Evolutionary conservation across 805 yeast genomes (phyloP), one percentile per base, ranked within the genome.

Genomic region (Starmerella geochares): DNA sequence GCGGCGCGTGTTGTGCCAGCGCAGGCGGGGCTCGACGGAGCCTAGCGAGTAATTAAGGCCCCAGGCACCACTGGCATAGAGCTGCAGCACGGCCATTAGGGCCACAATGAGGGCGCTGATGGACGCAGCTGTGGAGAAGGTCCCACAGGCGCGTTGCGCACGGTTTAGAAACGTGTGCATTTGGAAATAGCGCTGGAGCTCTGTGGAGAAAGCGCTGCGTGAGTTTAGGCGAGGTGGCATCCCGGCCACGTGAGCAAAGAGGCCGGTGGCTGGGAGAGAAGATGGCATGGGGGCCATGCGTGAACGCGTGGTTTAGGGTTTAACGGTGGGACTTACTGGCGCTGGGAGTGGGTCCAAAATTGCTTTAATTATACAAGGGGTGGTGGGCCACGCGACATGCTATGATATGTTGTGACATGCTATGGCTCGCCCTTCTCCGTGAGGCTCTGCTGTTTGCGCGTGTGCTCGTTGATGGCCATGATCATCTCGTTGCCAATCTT

Each of bases 401-500:
- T n/a, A n/a, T 27, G 29, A 11, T 6, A 17, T 8, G 5, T 4
- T 19, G 23, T 7, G 23, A n/a, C 39, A 6, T 7, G 13, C 16
- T 21, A 36, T 36, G 39, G 39, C 39, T 36, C 25, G 25, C 16
- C 16, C 20, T n/a, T 17, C 13, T 38, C 29, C 1, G 28, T n/a
- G 20, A 38, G 20, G 5, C 1, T 2, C 16, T 40, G 31, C 16
- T 48, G 55, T 19, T 48, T 50, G 9, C 42, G 37, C 27, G 58
- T 55, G 47, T 58, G 61, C 46, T 51, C 53, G 45, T 60, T 58
- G 54, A 60, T 60, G 3, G 63, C 62, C 49, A 44, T 49, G 40
- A 92, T 84, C 98, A 90, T 90, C 58, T 86, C 95, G 66, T 90
- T 92, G 10, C 97, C 97, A 40, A 87, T 72, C 42, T 74, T 77